Percentiles rank a stretch among this genome's conserved stretches.
These are phyloP conservation scores for Cocos nucifera DNA, from an alignment of 176 grass and related monocot species.

Conservation along the genomic window DNA sequence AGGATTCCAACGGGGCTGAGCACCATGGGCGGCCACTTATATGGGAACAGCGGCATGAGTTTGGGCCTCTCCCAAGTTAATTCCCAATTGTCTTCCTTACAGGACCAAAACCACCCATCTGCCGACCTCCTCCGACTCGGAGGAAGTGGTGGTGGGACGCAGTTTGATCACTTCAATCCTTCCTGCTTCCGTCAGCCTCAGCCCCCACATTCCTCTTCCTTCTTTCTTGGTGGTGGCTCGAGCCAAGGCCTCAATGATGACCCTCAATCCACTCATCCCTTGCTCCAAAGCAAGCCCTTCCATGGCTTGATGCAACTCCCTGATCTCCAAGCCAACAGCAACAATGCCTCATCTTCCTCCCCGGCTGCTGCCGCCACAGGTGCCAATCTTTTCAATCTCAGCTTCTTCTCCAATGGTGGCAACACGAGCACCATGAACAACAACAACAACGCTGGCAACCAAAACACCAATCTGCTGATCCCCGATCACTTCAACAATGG, in stretches of 20 bases:
- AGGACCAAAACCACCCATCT: slow-evolving; percentile 2
- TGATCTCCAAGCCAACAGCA: slow-evolving; percentile 13
- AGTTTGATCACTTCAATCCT: slow-evolving; percentile 1
- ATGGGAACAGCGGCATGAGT: not conserved
- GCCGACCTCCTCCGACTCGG: slow-evolving; percentile 6
- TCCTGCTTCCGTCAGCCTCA: not conserved
- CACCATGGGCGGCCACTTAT: not conserved
- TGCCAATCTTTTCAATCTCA: slow-evolving; percentile 11
- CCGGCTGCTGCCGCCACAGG: not conserved
- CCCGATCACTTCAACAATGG: slow-evolving; percentile 4
- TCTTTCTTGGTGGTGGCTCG: slow-evolving; percentile 8
- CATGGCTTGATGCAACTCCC: slow-evolving; percentile 13
- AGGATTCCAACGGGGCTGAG: not conserved
- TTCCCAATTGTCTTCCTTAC: slow-evolving; percentile 2
- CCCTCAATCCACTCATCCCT: not conserved
- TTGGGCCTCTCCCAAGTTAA: slow-evolving; percentile 12
- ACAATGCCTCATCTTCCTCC: not conserved
- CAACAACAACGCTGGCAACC: not conserved
- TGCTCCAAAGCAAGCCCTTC: slow-evolving; percentile 10
- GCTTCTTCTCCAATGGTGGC: slow-evolving; percentile 2
- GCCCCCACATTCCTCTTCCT: not conserved
- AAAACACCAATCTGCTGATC: slow-evolving; percentile 3
- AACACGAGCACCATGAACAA: not conserved
- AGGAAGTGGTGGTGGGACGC: not conserved
- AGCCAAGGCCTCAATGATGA: slow-evolving; percentile 1